Conservation (phyloP, 345 rosid species). For the Euphorbia lathyris region DNA sequence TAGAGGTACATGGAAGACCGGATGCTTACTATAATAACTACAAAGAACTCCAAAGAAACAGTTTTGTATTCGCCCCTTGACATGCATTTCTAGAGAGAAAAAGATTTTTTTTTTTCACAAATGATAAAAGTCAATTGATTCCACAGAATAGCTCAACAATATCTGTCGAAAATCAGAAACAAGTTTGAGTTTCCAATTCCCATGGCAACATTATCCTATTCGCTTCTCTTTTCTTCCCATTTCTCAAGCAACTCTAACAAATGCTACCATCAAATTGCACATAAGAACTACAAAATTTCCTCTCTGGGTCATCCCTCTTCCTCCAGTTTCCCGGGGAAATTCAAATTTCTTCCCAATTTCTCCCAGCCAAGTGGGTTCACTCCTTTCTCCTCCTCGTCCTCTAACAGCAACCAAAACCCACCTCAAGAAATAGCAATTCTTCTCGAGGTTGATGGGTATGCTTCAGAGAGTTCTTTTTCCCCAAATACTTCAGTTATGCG, state of each 20-base stretch:
- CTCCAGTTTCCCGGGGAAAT: slow-evolving; percentile 28
- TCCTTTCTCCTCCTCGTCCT: slow-evolving; percentile 37
- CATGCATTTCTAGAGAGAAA: too few species aligned
- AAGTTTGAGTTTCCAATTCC: background rate
- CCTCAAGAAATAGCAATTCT: slow-evolving; percentile 61
- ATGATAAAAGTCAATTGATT: too few species aligned
- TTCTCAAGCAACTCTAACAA: slow-evolving; percentile 27
- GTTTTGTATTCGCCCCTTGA: too few species aligned
- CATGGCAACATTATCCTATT: slow-evolving; percentile 27
- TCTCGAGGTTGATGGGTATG: slow-evolving; percentile 91
- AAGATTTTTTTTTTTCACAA: too few species aligned
- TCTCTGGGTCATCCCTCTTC: slow-evolving; percentile 23
- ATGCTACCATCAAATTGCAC: slow-evolving; percentile 8
- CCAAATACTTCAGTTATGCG: background rate
- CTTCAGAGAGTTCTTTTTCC: background rate
- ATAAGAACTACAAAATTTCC: slow-evolving; percentile 12
- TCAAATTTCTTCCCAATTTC: slow-evolving; percentile 27
- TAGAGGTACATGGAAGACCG: too few species aligned
- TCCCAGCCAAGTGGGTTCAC: slow-evolving; percentile 31
- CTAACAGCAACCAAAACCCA: slow-evolving; percentile 31
- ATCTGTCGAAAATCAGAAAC: background rate
- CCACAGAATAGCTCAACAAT: too few species aligned
- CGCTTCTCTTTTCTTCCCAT: slow-evolving; percentile 34
- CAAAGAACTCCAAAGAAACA: too few species aligned
- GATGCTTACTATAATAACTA: too few species aligned